Percentiles rank a stretch among this genome's conserved stretches.
Evolutionary conservation across 2,329 filamentous ascomycete species (phyloP).

Genomic region (Fusarium piperis): DNA sequence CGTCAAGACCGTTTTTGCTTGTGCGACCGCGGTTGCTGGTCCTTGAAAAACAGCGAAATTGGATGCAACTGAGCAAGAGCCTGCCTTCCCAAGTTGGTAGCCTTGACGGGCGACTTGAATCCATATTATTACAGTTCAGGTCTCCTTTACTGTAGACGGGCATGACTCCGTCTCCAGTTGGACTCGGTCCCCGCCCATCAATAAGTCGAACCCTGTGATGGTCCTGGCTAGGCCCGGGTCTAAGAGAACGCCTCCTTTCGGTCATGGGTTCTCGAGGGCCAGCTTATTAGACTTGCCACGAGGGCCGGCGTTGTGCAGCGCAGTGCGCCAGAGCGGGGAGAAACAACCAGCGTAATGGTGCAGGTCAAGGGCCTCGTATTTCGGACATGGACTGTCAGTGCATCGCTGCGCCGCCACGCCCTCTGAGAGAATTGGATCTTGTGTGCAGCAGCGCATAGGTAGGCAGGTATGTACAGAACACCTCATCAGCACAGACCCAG

Average conservation of each 20-base stretch:
- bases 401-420: slow-evolving; percentile 14
- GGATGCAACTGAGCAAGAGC: not conserved
- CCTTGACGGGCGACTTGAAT: not conserved
- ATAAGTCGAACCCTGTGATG: slow-evolving; percentile 12
- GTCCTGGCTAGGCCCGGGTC: not conserved
- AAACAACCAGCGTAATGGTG: slow-evolving; percentile 18
- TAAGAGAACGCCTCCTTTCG: slow-evolving; percentile 26
- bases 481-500: slow-evolving; percentile 13
- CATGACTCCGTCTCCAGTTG: slow-evolving; percentile 26
- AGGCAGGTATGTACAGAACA: not conserved
- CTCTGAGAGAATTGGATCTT: slow-evolving; percentile 15
- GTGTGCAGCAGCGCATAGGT: not conserved
- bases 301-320: slow-evolving; percentile 7
- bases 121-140: not conserved
- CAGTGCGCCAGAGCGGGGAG: slow-evolving; percentile 11
- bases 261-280: slow-evolving; percentile 1
- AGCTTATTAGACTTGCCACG: not conserved
- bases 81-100: slow-evolving; percentile 11
- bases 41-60: slow-evolving; percentile 22
- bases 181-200: slow-evolving; percentile 9
- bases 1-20: slow-evolving; percentile 11
- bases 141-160: slow-evolving; percentile 11
- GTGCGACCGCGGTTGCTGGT: slow-evolving; percentile 15
- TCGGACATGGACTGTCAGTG: not conserved
- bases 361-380: slow-evolving; percentile 30